Conservation (phyloP, 176 grass and related monocot species). For the Dendrocalamus sinicus region DNA sequence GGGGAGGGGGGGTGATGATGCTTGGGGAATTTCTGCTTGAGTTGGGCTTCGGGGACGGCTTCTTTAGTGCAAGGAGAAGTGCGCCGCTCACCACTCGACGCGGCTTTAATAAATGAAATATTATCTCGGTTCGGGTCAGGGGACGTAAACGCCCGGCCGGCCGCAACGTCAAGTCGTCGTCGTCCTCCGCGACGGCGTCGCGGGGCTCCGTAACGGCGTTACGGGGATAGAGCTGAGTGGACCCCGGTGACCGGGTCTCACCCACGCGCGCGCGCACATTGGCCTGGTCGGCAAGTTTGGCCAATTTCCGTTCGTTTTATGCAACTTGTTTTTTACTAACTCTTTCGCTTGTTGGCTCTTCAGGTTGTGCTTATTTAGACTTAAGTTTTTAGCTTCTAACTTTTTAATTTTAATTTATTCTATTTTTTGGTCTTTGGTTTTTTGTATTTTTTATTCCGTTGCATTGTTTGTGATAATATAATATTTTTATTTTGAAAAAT, state of each 20-base stretch:
- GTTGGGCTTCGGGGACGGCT: conserved; percentile 14
- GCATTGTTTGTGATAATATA: too few relatives aligned
- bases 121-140: background rate
- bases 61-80: conserved; percentile 39
- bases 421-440: too few relatives aligned
- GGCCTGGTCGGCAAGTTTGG: conserved; percentile 21
- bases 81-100: conserved; percentile 13
- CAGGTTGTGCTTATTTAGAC: too few relatives aligned
- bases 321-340: background rate
- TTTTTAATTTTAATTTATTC: too few relatives aligned
- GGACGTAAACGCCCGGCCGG: background rate
- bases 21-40: conserved; percentile 36
- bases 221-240: background rate
- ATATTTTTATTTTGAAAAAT: too few relatives aligned
- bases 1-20: background rate
- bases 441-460: too few relatives aligned
- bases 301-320: background rate
- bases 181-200: background rate
- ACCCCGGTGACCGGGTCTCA: background rate
- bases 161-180: conserved; percentile 2
- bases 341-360: too few relatives aligned
- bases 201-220: conserved; percentile 39
- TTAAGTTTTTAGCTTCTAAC: too few relatives aligned
- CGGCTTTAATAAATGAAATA: conserved; percentile 35
- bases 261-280: background rate